These are phyloP conservation scores for Sophora flavescens DNA, from an alignment of 306 rosid species.

Conservation along the genomic window DNA sequence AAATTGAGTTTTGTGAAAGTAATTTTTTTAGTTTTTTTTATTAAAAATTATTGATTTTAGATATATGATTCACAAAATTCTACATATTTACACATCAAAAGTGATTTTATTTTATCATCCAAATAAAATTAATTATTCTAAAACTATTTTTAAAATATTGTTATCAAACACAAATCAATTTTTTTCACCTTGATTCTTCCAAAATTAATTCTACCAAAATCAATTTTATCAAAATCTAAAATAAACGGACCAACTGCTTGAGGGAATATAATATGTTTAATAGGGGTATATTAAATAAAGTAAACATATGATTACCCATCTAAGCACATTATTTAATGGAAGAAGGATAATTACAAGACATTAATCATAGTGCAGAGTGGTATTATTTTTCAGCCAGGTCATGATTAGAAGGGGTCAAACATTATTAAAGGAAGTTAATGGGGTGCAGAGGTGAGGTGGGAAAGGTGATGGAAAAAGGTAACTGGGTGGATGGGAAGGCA, in stretches of 20 bases:
- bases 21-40: too few species aligned
- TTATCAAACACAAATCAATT: too few species aligned
- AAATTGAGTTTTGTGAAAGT: too few species aligned
- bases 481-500: not conserved
- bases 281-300: not conserved
- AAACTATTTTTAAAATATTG: too few species aligned
- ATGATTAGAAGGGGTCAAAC: slow-evolving; percentile 36
- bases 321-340: not conserved
- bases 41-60: too few species aligned
- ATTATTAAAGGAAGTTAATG: slow-evolving; percentile 22
- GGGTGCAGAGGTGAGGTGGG: slow-evolving; percentile 5
- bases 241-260: not conserved
- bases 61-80: too few species aligned
- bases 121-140: too few species aligned
- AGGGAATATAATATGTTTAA: not conserved
- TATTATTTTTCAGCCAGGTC: not conserved
- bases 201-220: too few species aligned
- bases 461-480: not conserved
- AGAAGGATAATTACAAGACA: slow-evolving; percentile 8
- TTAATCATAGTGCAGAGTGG: not conserved
- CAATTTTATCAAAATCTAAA: too few species aligned
- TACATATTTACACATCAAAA: too few species aligned
- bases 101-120: too few species aligned
- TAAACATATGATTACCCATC: not conserved
- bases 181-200: too few species aligned